Conservation (phyloP, 495 filamentous ascomycete genomes). For the Symbiotaphrina buchneri region DNA sequence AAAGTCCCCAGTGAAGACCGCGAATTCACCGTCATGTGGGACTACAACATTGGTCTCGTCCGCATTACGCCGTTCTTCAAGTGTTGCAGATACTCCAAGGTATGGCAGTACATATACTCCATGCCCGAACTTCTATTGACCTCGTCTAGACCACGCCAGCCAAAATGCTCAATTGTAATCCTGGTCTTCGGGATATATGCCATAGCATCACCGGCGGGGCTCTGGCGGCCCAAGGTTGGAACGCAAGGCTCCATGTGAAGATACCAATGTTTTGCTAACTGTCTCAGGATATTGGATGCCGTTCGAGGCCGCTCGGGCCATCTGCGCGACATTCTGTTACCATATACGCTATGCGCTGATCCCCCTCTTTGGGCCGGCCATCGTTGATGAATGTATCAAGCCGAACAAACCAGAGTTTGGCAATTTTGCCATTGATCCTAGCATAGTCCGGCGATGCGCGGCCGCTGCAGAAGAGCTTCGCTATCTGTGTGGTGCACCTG, state of each 20-base stretch:
- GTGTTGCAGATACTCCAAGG: conserved; percentile 69
- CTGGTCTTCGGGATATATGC: conserved; percentile 62
- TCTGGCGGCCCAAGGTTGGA: conserved; percentile 66
- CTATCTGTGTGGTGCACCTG: background rate
- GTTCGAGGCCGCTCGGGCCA: conserved; percentile 56
- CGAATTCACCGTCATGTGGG: conserved; percentile 74
- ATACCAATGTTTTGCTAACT: conserved; percentile 3
- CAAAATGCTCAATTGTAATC: conserved; percentile 58
- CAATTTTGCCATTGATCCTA: conserved; percentile 42
- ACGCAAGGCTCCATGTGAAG: background rate
- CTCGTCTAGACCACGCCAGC: conserved; percentile 49
- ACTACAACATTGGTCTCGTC: conserved; percentile 89
- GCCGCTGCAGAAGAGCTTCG: conserved; percentile 20
- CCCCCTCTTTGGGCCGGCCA: conserved; percentile 67
- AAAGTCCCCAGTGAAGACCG: conserved; percentile 40
- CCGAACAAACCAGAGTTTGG: conserved; percentile 30
- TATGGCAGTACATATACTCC: too few relatives aligned
- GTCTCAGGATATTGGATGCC: conserved; percentile 92
- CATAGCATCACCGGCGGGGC: conserved; percentile 90
- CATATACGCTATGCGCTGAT: conserved; percentile 65
- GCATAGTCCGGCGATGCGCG: conserved; percentile 31
- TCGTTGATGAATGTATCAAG: conserved; percentile 46
- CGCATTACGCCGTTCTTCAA: conserved; percentile 92
- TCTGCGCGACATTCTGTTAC: conserved; percentile 75
- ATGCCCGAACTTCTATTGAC: background rate